Base-by-base conservation (phyloP, 371 early-diverging fungal species). In the Haplosporangium sp. region DNA sequence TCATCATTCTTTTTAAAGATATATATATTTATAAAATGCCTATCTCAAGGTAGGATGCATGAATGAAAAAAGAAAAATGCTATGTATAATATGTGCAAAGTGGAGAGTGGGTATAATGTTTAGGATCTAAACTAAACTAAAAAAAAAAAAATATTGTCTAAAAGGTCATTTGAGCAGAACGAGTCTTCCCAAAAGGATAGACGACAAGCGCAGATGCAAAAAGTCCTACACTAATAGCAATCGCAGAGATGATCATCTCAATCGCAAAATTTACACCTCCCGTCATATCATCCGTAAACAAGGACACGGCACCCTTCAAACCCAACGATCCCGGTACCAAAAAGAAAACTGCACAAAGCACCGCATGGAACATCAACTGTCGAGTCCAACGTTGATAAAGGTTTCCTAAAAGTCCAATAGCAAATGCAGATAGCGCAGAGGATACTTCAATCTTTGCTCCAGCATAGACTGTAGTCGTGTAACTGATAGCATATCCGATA, bases 301-400 rank as follows among this genome's bases (percentile, higher is more conserved):
- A 53, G 7, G 69, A 63, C 67, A 73, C 65, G 55, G 38, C 77
- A 40, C 87, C 87, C 63, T 71, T 85, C 74, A 84, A 71, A 15
- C 88, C 87, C 45, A 91, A 78, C 66, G 86, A 85, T 15, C 92
- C 88, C 0, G 92, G 92, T 0, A 91, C 92, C 47, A 91, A 67
- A 68, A 88, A 86, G 67, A 91, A 87, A 53, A 89, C 88, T 9
- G 87, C 89, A 35, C 87, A 73, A 11, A 89, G 83, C 1, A 90
- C 88, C 0, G 90, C 89, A 71, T 90, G 89, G 50, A 88, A 85
- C 1, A 88, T 83, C 82, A 89, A 79, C 52, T 88, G 84, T 5
- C 85, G 82, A 0, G 90, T 89, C 56, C 86, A 61, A 10, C 88
- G 85, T 38, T 86, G 87, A 35, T 88, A 74, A 11, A 90, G 55